Evolutionary conservation across 2,329 filamentous ascomycete genomes (phyloP).

Genomic region (Ustulina deusta): DNA sequence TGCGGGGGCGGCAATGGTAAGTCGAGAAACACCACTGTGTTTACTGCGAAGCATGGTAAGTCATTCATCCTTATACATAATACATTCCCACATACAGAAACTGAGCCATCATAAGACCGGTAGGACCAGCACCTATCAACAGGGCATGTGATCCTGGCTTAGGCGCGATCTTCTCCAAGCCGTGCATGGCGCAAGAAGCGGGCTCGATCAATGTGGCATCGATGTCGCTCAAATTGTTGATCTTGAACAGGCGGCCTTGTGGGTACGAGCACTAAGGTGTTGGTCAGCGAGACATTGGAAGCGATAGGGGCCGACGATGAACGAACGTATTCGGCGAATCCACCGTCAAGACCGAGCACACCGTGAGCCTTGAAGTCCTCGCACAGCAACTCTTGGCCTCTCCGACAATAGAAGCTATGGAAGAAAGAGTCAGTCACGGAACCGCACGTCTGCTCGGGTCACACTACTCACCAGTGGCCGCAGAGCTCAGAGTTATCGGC

Average conservation of each 20-base stretch:
- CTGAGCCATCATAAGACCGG: slow-evolving; percentile 65
- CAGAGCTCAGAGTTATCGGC: slow-evolving; percentile 76
- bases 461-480: slow-evolving; percentile 64
- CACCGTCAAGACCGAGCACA: slow-evolving; percentile 73
- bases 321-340: slow-evolving; percentile 75
- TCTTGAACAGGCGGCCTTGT: slow-evolving; percentile 70
- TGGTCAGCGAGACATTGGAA: not conserved
- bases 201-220: slow-evolving; percentile 78
- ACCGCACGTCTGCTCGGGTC: not conserved
- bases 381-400: slow-evolving; percentile 75
- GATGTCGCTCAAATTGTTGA: slow-evolving; percentile 74
- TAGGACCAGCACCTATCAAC: slow-evolving; percentile 75
- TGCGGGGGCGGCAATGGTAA: slow-evolving; percentile 75
- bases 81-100: slow-evolving; percentile 44
- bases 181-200: slow-evolving; percentile 77
- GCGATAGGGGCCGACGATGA: not conserved
- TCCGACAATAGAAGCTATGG: slow-evolving; percentile 73
- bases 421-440: slow-evolving; percentile 32
- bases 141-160: slow-evolving; percentile 74
- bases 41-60: slow-evolving; percentile 36
- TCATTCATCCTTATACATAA: not conserved
- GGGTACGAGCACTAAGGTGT: slow-evolving; percentile 58
- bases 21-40: slow-evolving; percentile 75
- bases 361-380: slow-evolving; percentile 76
- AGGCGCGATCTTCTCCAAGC: slow-evolving; percentile 75